Conservation (phyloP, 2,329 filamentous ascomycete genomes). For the Calonectria leucothoes region DNA sequence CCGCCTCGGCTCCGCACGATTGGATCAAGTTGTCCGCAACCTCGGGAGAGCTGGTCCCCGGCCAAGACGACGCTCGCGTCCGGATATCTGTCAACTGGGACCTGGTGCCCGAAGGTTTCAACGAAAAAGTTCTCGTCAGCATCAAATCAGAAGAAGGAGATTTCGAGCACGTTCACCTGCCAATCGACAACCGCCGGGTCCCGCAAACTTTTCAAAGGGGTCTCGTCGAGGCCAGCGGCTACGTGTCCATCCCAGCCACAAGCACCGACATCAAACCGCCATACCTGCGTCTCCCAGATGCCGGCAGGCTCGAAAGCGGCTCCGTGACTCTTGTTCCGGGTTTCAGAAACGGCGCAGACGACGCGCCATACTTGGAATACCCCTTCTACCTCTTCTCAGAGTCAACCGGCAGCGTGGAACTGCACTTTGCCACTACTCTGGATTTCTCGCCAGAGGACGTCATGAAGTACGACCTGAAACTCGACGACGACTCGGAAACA, state of each 20-base stretch:
- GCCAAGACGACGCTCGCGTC: conserved; percentile 33
- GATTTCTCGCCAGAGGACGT: conserved; percentile 25
- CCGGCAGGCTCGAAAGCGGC: conserved; percentile 25
- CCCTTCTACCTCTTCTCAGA: conserved; percentile 29
- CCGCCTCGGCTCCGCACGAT: conserved; percentile 56
- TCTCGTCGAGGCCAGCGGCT: conserved; percentile 70
- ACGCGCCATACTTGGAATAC: not conserved
- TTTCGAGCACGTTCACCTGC: conserved; percentile 63
- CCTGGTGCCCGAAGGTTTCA: conserved; percentile 54
- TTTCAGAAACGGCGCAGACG: rapidly evolving
- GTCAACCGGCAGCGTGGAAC: not conserved
- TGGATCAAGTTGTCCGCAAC: conserved; percentile 65
- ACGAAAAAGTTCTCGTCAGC: conserved; percentile 39
- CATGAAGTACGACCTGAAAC: conserved; percentile 16
- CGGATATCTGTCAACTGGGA: conserved; percentile 36
- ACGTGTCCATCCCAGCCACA: conserved; percentile 48
- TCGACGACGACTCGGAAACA: not conserved
- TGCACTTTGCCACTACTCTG: conserved; percentile 31
- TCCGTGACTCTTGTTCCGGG: conserved; percentile 18
- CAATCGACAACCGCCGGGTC: conserved; percentile 61
- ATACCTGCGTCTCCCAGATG: conserved; percentile 27
- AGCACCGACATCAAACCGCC: not conserved
- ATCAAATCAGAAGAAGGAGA: conserved; percentile 49
- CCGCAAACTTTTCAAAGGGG: conserved; percentile 63
- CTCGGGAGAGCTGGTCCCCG: conserved; percentile 60